Evolutionary conservation across 2,329 filamentous ascomycete genomes (phyloP), one percentile per base, ranked within the genome.

Genomic region (Scedosporium aurantiacum): DNA sequence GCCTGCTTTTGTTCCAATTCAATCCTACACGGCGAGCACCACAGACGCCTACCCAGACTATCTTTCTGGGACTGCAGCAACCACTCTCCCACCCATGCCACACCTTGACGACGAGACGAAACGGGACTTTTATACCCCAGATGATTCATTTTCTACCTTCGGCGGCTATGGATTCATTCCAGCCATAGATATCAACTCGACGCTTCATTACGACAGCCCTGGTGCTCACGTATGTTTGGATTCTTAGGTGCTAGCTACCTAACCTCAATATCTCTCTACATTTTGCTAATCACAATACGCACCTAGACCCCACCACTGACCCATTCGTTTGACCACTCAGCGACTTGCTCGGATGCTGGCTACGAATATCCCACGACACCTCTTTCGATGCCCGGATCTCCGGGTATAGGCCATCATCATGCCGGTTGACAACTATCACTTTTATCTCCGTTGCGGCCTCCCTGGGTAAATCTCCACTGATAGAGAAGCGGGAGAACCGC

Each of bases 271-370:
- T 56, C 37, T 18, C 32, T 37, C 32, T 37, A 14, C 18, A 54
- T 6, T 47, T 54, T 27, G n/a, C 50, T 54, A 54, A 54, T 18
- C 23, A 14, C n/a, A n/a, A n/a, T n/a, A 14, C 12, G 12, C 5
- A 27, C 23, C 5, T 76, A 91, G 88, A 91, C 88, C 73, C 88
- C 88, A 75, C 86, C 88, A 70, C 82, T 91, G 68, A 88, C 86
- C 68, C 86, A 88, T 71, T 87, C 85, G 28, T 89, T 85, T 72
- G 86, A 89, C 68, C 82, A 85, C 71, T 89, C 86, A 60, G 76
- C 82, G 63, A 79, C 77, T 68, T 84, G 82, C 72, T 86, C 83
- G 37, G 83, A 86, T 67, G 76, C 79, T 64, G 80, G 81, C 62
- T 85, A 82, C 69, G 81, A 85, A 65, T 86, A 86, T 74, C 87